These are phyloP conservation scores for Chiua sp. DNA, from an alignment of 1,284 basidiomycete species.

Conservation along the genomic window DNA sequence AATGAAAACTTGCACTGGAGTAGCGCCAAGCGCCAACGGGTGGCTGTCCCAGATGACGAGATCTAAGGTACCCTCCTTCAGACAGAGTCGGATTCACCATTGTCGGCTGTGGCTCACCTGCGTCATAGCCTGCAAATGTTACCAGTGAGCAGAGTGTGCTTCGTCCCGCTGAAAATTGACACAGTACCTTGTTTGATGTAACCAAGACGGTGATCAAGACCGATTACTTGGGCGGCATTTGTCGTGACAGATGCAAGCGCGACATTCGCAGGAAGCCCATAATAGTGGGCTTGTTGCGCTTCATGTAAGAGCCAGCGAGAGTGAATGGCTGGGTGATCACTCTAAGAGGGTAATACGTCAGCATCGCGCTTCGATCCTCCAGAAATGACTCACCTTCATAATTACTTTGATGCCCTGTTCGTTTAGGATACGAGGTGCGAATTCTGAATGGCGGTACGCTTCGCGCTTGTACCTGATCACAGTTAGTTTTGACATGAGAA, in stretches of 20 bases:
- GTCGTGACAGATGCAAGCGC: conserved; percentile 67
- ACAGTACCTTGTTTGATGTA: conserved; percentile 57
- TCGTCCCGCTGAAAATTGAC: background rate
- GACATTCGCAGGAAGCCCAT: conserved; percentile 49
- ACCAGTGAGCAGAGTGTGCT: background rate
- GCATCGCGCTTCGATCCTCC: background rate
- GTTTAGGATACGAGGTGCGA: conserved; percentile 32
- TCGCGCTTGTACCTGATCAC: conserved; percentile 64
- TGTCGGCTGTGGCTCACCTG: conserved; percentile 24
- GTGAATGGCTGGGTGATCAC: conserved; percentile 72
- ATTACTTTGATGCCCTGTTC: conserved; percentile 36
- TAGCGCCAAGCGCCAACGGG: conserved; percentile 76
- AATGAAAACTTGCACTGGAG: conserved; percentile 73
- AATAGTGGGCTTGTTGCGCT: conserved; percentile 73
- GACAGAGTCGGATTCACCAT: background rate
- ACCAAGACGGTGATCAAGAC: conserved; percentile 71
- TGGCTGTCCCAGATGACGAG: conserved; percentile 92
- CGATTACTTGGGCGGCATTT: conserved; percentile 64
- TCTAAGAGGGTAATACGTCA: conserved; percentile 39
- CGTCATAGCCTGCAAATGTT: conserved; percentile 36
- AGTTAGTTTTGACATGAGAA: conserved; percentile 1
- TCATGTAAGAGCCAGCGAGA: conserved; percentile 72
- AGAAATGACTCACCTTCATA: conserved; percentile 50
- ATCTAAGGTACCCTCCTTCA: conserved; percentile 48
- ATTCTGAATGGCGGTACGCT: conserved; percentile 57